Evolutionary conservation across 192 early-diverging fungal species (phyloP).

Genomic region (Backusella macrospora): DNA sequence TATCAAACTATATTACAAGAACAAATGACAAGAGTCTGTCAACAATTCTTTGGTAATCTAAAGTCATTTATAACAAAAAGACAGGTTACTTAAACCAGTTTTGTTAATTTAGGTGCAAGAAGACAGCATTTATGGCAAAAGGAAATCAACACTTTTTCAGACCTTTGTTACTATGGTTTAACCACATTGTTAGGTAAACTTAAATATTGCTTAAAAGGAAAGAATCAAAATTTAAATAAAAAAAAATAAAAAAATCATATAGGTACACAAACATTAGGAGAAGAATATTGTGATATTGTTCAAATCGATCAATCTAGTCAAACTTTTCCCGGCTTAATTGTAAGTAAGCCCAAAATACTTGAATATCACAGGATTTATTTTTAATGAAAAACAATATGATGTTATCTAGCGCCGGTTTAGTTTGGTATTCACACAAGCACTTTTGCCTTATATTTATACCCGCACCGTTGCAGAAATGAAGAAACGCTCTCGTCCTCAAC

Average conservation of each 20-base stretch:
- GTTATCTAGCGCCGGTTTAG: constrained; percentile 18
- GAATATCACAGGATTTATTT: no score
- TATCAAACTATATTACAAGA: constrained; percentile 71
- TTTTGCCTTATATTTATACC: constrained; percentile 37
- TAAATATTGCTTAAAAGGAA: constrained; percentile 14
- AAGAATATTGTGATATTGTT: constrained; percentile 94
- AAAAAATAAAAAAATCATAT: not conserved
- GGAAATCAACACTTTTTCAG: constrained; percentile 61
- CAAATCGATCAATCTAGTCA: constrained; percentile 54
- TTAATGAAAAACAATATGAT: not conserved
- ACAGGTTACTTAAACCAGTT: not conserved
- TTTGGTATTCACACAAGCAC: constrained; percentile 24
- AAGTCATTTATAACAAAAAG: not conserved
- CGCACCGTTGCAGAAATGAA: constrained; percentile 25
- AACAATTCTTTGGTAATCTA: constrained; percentile 60
- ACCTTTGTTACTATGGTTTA: constrained; percentile 73
- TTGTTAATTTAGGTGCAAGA: constrained; percentile 49
- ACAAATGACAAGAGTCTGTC: constrained; percentile 64
- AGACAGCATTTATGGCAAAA: constrained; percentile 64
- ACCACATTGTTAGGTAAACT: constrained; percentile 67
- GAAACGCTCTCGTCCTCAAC: constrained; percentile 24
- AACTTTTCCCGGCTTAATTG: constrained; percentile 55
- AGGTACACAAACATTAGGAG: constrained; percentile 86
- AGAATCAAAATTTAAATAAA: no score
- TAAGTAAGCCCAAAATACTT: constrained; percentile 39